phyloP scores from a whole-genome alignment of 176 grass and related monocot genomes.

The Triticum turgidum region DNA sequence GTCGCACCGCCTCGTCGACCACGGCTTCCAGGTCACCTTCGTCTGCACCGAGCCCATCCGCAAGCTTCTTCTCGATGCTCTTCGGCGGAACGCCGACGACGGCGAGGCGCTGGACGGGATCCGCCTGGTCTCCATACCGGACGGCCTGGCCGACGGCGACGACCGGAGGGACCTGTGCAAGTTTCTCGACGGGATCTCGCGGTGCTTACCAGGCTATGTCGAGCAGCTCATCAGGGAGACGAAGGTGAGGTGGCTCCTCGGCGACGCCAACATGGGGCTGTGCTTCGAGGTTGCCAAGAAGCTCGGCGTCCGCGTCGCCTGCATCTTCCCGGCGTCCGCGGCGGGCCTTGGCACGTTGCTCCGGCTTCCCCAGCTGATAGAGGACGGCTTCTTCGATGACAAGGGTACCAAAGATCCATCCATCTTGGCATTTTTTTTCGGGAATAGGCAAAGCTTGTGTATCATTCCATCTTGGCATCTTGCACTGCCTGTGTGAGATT shows the following conservation, averaged over 20 bases:
- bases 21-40: slow-evolving; percentile 70
- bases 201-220: slow-evolving; percentile 19
- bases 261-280: slow-evolving; percentile 56
- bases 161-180: slow-evolving; percentile 57
- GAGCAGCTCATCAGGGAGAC: slow-evolving; percentile 26
- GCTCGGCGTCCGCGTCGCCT: slow-evolving; percentile 37
- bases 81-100: neutral
- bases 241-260: slow-evolving; percentile 45
- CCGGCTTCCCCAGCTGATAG: slow-evolving; percentile 45
- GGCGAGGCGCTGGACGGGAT: slow-evolving; percentile 34
- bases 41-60: slow-evolving; percentile 61
- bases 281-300: slow-evolving; percentile 41
- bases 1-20: slow-evolving; percentile 60
- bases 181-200: slow-evolving; percentile 26
- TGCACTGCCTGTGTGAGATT: too few relatives aligned
- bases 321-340: slow-evolving; percentile 42
- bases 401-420: slow-evolving; percentile 25
- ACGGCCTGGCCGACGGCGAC: slow-evolving; percentile 56
- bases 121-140: slow-evolving; percentile 55
- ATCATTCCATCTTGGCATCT: neutral
- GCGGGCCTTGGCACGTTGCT: slow-evolving; percentile 17
- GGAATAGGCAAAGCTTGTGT: too few relatives aligned
- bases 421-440: too few relatives aligned
- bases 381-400: slow-evolving; percentile 48
- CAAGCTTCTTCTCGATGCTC: slow-evolving; percentile 15